Conservation (phyloP, 2,329 filamentous ascomycete genomes). For the Gyromitra esculenta region DNA sequence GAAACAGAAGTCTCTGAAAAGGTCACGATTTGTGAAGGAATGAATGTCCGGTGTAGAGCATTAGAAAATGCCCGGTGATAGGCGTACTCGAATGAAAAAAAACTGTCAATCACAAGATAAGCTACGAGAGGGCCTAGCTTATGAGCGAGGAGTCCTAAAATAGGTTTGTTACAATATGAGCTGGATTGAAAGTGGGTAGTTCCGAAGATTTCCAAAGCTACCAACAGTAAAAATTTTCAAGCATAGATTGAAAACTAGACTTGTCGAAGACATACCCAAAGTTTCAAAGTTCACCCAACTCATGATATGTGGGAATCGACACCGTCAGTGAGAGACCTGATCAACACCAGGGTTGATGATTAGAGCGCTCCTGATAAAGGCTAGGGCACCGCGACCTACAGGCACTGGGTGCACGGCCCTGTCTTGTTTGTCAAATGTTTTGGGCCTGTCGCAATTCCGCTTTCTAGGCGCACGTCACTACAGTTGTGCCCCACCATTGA, state of each 20-base stretch:
- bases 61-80: not conserved
- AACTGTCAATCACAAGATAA: not conserved
- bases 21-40: conserved; percentile 5
- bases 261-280: not conserved
- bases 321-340: conserved; percentile 13
- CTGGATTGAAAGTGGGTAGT: not conserved
- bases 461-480: conserved; percentile 43
- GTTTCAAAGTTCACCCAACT: not conserved
- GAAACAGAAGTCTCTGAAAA: conserved; percentile 17
- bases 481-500: conserved; percentile 37
- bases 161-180: not conserved
- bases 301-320: not conserved
- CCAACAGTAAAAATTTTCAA: not conserved
- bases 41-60: not conserved
- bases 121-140: not conserved
- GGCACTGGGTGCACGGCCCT: conserved; percentile 6
- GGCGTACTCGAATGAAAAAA: not conserved
- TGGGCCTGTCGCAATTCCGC: conserved; percentile 31
- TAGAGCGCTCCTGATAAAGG: conserved; percentile 1
- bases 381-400: not conserved
- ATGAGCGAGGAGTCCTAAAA: not conserved
- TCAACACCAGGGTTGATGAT: conserved; percentile 39
- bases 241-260: not conserved
- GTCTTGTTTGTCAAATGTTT: not conserved
- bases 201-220: conserved; percentile 1